These are phyloP conservation scores for Coemansia brasiliensis DNA, from an alignment of 192 early-diverging fungal genomes.

Conservation along the genomic window DNA sequence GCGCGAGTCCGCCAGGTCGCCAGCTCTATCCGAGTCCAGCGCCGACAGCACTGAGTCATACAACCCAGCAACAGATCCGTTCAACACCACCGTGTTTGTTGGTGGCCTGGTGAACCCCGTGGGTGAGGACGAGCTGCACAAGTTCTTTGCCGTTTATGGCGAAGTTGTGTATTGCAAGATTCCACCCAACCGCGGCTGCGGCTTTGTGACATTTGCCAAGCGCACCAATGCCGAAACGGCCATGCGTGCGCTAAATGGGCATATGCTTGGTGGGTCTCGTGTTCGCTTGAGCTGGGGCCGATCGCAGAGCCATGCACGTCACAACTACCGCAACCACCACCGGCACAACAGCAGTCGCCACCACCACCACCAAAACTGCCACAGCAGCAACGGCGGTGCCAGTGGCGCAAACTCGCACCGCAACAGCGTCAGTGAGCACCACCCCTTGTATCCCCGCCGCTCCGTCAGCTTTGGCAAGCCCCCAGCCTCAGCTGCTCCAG, in stretches of 20 bases:
- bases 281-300: constrained; percentile 76
- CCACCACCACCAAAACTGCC: constrained; percentile 29
- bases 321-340: constrained; percentile 47
- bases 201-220: constrained; percentile 90
- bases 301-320: constrained; percentile 49
- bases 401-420: constrained; percentile 41
- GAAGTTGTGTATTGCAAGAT: constrained; percentile 94
- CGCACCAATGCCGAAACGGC: constrained; percentile 84
- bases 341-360: constrained; percentile 32
- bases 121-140: constrained; percentile 83
- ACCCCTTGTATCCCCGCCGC: constrained; percentile 26
- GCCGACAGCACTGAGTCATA: constrained; percentile 39
- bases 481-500: constrained; percentile 1
- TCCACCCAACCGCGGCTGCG: constrained; percentile 91
- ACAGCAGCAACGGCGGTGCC: constrained; percentile 29
- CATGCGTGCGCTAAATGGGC: constrained; percentile 87
- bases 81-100: constrained; percentile 97
- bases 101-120: constrained; percentile 83
- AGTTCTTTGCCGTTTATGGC: constrained; percentile 84
- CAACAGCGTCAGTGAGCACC: constrained; percentile 50
- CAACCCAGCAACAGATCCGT: constrained; percentile 68
- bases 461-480: constrained; percentile 46
- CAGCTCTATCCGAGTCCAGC: constrained; percentile 34
- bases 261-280: constrained; percentile 73
- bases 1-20: constrained; percentile 32